These are phyloP conservation scores for Saccharomycopsis fodiens DNA, from an alignment of 805 yeast genomes.

Conservation along the genomic window DNA sequence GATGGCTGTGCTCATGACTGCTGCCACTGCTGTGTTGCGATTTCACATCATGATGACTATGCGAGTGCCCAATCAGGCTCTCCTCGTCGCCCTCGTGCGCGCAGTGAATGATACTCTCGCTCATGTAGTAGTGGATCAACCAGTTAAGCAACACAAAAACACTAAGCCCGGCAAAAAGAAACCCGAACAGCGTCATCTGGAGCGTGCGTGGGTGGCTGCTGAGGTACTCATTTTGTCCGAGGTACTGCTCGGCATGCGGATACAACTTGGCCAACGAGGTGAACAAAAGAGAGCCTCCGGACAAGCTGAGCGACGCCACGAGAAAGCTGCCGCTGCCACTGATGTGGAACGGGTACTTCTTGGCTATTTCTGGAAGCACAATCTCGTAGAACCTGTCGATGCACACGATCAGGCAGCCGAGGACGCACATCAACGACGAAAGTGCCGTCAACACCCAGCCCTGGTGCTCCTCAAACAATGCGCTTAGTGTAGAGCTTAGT, in stretches of 20 bases:
- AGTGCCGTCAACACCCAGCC: conserved; percentile 63
- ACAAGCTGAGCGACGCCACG: conserved; percentile 65
- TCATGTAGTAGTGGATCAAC: conserved; percentile 63
- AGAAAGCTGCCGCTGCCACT: conserved; percentile 57
- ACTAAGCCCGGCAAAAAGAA: conserved; percentile 51
- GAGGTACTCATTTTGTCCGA: conserved; percentile 28
- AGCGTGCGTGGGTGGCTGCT: conserved; percentile 23
- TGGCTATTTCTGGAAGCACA: conserved; percentile 36
- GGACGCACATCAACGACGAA: conserved; percentile 61
- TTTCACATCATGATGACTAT: conserved; percentile 22
- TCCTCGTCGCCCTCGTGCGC: conserved; percentile 47
- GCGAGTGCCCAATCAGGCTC: conserved; percentile 21
- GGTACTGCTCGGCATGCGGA: conserved; percentile 56
- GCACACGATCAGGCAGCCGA: conserved; percentile 64
- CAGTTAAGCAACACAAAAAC: conserved; percentile 55
- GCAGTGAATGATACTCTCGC: conserved; percentile 82
- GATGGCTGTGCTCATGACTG: conserved; percentile 21
- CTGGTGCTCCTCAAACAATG: conserved; percentile 23
- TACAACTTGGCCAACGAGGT: conserved; percentile 71
- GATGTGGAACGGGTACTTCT: conserved; percentile 40
- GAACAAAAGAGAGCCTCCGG: conserved; percentile 75
- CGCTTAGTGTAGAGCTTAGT: no score
- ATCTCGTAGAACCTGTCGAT: conserved; percentile 45
- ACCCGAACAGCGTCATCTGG: conserved; percentile 35
- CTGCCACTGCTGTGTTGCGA: conserved; percentile 21